Evolutionary conservation across 1,284 basidiomycete species (phyloP).

Genomic region (Pseudozyma thailandica): DNA sequence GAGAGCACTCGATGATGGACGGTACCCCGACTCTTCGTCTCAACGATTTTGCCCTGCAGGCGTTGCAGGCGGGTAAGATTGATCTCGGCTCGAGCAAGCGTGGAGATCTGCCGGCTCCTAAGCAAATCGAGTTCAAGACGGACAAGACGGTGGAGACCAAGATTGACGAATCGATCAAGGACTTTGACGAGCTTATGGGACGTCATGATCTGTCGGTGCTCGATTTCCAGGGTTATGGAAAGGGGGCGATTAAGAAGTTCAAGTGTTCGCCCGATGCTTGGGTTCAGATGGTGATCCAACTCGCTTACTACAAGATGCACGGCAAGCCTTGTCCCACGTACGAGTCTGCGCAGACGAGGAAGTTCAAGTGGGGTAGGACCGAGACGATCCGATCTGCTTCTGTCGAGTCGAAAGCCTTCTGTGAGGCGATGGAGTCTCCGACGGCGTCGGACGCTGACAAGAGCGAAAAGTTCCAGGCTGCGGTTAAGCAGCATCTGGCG

Average conservation of each 20-base stretch:
- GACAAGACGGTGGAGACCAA: constrained; percentile 73
- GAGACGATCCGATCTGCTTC: constrained; percentile 91
- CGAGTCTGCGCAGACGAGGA: constrained; percentile 93
- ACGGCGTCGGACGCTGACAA: constrained; percentile 73
- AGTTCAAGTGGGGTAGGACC: constrained; percentile 89
- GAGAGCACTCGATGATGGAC: constrained; percentile 95
- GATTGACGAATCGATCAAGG: constrained; percentile 73
- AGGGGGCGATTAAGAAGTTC: constrained; percentile 86
- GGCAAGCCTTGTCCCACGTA: constrained; percentile 84
- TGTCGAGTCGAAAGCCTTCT: constrained; percentile 84
- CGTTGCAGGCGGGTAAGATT: constrained; percentile 81
- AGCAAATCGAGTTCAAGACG: constrained; percentile 79
- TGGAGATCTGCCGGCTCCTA: constrained; percentile 73
- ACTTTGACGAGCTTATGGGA: constrained; percentile 81
- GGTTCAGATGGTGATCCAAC: constrained; percentile 93
- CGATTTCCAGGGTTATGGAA: constrained; percentile 92
- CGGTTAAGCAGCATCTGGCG: constrained; percentile 83
- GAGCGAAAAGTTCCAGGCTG: constrained; percentile 79
- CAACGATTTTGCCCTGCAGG: constrained; percentile 91
- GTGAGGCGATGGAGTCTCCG: constrained; percentile 84
- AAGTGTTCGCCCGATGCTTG: constrained; percentile 91
- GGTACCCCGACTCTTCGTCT: constrained; percentile 93
- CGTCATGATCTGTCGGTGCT: constrained; percentile 83
- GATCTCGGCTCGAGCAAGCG: constrained; percentile 73
- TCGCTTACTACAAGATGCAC: constrained; percentile 87